Evolutionary conservation across 1,284 basidiomycete species (phyloP), one percentile per base, ranked within the genome.

Genomic region (Crucibulum parvulum): DNA sequence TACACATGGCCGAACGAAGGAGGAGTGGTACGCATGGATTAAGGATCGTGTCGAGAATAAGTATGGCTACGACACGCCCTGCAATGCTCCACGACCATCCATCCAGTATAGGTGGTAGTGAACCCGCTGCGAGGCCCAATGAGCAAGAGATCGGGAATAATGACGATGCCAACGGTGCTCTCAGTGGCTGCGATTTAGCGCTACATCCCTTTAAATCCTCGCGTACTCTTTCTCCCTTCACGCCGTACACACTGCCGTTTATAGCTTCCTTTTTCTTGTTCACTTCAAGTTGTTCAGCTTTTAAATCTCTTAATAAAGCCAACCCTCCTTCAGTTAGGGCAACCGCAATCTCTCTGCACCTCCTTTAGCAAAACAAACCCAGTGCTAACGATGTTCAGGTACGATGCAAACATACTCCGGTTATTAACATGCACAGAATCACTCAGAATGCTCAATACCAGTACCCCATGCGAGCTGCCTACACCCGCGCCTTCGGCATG

Each of bases 11-110:
- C 89, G 90, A 61, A 95, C 95, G 13, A 89, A 91, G 73, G 91
- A 95, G 64, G 90, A 98, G 72, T 99, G 98, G 98, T 94, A 93
- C 72, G 77, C 85, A 31, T 99, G 96, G 98, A 78, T 99, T 66
- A 89, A 86, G 63, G 87, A 95, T 55, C 88, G 96, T 47, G 93
- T 97, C 46, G 86, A 96, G 68, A 84, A 83, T 41, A 84, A 88
- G 55, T 81, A 90, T 74, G 90, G 91, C 24, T 91, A 89, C 75
- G 72, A 81, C 38, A 96, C 95, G 5, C 94, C 95, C 8, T 80
- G 75, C 39, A 24, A 24, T 50, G 79, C 86, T 37, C 91, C 92
- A 2, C 85, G 89, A 64, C 81, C 94, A 57, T 95, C 91, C 71
- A 78, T 90, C 0, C 76, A 81, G 60, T 84, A 78, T 56, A 84